Base-by-base conservation (phyloP, 1,139 yeast species). In the Yamadazyma atlantica region DNA sequence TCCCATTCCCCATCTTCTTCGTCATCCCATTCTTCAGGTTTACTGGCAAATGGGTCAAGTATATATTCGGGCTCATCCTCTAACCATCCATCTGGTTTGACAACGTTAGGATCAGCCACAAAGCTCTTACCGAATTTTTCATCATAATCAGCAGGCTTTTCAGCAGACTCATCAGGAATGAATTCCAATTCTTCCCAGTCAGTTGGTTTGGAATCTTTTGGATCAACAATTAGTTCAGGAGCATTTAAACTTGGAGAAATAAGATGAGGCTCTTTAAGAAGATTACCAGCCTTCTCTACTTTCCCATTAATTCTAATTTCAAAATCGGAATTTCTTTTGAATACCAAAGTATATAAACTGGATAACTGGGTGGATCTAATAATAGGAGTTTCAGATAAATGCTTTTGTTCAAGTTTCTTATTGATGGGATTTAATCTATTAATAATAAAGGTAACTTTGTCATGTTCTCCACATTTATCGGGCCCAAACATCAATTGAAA, bases 401-500 rank as follows among this genome's bases (percentile, higher is more conserved):
- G 85, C 58, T 85, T 84, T 58, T 86, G 90, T 54, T 82, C 85
- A 46, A 70, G 65, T 41, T 64, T 68, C 4, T 78, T 81, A n/a
- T 79, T 70, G 29, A 56, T 49, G 28, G 81, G 82, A 54, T 77
- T 74, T 51, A 66, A 64, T 53, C 85, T 76, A 40, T 74, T 76
- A 40, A 88, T 55, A 38, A 88, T 85, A 48, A 89, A 78, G 54
- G 85, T 95, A 21, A 89, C 81, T 60, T 81, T 82, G 64, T 88
- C 85, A 34, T 82, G 76, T 35, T 80, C 60, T 3, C 95, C 95
- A 65, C 97, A 90, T 57, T 74, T 77, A 62, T 90, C 97, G 26
- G 97, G 97, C 18, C 97, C 97, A 69, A 90, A 90, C 94, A 89
- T 85, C 46, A 90, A 62, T 57, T 84, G 88, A 63, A 83, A 88